Evolutionary conservation across 1,284 basidiomycete species (phyloP).

Genomic region (Cutaneotrichosporon daszewskae): DNA sequence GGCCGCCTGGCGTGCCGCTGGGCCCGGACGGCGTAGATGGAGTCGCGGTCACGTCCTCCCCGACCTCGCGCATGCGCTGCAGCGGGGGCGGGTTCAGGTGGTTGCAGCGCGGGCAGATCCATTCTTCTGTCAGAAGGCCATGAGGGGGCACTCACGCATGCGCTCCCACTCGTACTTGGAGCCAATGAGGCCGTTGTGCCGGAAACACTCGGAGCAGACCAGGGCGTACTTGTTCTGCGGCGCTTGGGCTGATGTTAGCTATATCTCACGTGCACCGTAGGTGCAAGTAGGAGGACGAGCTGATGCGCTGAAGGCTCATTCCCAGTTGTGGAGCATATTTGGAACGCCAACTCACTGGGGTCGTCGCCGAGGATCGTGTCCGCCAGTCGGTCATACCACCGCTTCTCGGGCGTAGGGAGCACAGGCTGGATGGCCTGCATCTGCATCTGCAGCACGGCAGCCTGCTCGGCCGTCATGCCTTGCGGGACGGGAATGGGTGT

Average conservation of each 20-base stretch:
- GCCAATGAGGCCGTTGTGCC: slow-evolving; percentile 89
- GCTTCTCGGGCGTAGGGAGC: slow-evolving; percentile 60
- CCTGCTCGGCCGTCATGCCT: slow-evolving; percentile 41
- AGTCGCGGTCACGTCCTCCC: no score
- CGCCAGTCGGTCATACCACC: slow-evolving; percentile 82
- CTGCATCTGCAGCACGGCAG: slow-evolving; percentile 38
- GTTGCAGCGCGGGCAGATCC: slow-evolving; percentile 46
- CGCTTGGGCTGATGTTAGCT: slow-evolving; percentile 39
- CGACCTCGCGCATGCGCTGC: slow-evolving; percentile 17
- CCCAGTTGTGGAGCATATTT: slow-evolving; percentile 37
- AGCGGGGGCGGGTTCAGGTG: slow-evolving; percentile 42
- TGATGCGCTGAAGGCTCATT: no score
- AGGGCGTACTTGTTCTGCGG: slow-evolving; percentile 70
- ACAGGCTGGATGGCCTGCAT: slow-evolving; percentile 42
- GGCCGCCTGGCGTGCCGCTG: no score
- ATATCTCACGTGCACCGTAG: no score
- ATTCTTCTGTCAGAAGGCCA: slow-evolving; percentile 27
- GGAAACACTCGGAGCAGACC: slow-evolving; percentile 87
- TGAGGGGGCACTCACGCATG: slow-evolving; percentile 62
- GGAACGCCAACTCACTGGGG: slow-evolving; percentile 53
- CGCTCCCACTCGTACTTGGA: slow-evolving; percentile 78
- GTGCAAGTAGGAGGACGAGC: no score
- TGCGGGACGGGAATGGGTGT: slow-evolving; percentile 29
- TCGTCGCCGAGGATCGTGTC: slow-evolving; percentile 83
- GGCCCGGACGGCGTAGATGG: no score